A percentile compares a stretch with the other conserved stretches of the same genome.
Evolutionary conservation across 192 early-diverging fungal genomes (phyloP).

Genomic region (Entrophospora sp.): DNA sequence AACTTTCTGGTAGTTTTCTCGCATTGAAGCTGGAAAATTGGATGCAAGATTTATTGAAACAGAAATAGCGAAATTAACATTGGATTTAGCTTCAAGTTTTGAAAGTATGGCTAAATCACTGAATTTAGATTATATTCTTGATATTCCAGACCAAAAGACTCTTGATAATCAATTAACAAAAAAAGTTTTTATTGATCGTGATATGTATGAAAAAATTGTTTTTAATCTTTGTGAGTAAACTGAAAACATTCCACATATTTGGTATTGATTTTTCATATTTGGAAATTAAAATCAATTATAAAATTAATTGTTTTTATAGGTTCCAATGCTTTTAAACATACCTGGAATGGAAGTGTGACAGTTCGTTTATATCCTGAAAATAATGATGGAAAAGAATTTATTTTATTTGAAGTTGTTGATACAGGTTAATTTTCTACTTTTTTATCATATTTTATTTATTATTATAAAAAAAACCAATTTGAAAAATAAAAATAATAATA

Average conservation of each 20-base stretch:
- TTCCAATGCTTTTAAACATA: conserved; percentile 42
- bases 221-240: conserved; percentile 20
- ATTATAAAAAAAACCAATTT: neutral
- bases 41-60: conserved; percentile 39
- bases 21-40: neutral
- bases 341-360: conserved; percentile 37
- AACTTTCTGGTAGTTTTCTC: neutral
- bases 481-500: neutral
- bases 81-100: conserved; percentile 44
- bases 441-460: neutral
- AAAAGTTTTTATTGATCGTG: neutral
- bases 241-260: too few species aligned
- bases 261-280: too few species aligned
- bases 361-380: conserved; percentile 39
- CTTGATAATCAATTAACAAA: neutral
- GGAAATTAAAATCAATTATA: neutral
- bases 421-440: conserved; percentile 11
- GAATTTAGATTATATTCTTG: conserved; percentile 31
- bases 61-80: conserved; percentile 37
- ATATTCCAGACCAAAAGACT: conserved; percentile 11
- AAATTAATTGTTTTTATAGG: neutral
- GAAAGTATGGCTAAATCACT: conserved; percentile 26
- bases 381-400: conserved; percentile 25
- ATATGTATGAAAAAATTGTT: conserved; percentile 16
- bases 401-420: conserved; percentile 28